A percentile compares a stretch with the other conserved stretches of the same genome.
phyloP scores from a whole-genome alignment of 371 early-diverging fungal genomes.

The Mucor ambiguus region DNA sequence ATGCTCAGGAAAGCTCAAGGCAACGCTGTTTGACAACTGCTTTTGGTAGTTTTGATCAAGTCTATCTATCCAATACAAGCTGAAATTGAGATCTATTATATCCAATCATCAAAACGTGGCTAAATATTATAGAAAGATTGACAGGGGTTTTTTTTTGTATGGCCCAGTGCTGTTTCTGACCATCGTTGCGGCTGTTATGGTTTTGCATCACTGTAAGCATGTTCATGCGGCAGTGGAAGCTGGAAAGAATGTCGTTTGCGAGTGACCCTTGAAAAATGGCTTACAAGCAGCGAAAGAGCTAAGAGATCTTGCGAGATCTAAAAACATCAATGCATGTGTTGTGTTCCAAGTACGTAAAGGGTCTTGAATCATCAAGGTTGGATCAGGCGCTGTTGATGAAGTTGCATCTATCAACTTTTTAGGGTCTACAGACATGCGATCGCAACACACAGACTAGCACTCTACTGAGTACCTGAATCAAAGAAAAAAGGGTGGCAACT shows the following conservation, averaged over 20 bases:
- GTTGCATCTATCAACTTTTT: neutral
- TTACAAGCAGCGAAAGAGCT: constrained; percentile 4
- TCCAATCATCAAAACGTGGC: no score
- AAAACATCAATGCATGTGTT: constrained; percentile 3
- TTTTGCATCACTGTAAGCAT: neutral
- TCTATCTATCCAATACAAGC: no score
- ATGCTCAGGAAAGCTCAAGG: no score
- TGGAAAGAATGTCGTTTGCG: constrained; percentile 1
- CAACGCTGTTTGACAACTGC: no score
- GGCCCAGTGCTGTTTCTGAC: no score
- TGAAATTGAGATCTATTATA: no score
- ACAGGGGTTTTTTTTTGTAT: no score
- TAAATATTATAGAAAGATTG: no score
- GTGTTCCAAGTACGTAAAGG: constrained; percentile 12
- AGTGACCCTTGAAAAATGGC: constrained; percentile 5
- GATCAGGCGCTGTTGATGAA: constrained; percentile 10
- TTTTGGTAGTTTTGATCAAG: no score
- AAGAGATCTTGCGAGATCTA: neutral
- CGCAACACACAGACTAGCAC: neutral
- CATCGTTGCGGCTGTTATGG: no score
- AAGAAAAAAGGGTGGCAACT: neutral
- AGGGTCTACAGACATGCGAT: neutral
- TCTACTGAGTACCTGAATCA: neutral
- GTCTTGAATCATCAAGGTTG: constrained; percentile 7
- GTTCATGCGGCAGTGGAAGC: constrained; percentile 1